phyloP scores from a whole-genome alignment of 345 rosid species.

The Durio zibethinus region DNA sequence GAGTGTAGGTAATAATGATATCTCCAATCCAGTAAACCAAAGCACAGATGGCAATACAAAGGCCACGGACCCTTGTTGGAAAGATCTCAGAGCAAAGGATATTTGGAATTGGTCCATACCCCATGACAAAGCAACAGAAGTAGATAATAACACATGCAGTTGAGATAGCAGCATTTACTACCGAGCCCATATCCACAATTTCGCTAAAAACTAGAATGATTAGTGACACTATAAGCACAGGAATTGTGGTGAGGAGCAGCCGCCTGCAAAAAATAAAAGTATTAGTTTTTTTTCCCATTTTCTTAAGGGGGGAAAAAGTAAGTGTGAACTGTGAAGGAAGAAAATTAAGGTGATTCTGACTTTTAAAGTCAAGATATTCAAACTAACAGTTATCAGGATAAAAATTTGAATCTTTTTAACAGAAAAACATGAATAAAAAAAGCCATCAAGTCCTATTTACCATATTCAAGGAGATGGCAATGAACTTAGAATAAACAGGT shows the following conservation, averaged over 20 bases:
- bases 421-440: neutral
- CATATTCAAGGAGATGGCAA: neutral
- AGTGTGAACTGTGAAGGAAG: neutral
- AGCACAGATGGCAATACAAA: slow-evolving; percentile 94
- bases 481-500: too few relatives aligned
- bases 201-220: slow-evolving; percentile 57
- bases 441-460: neutral
- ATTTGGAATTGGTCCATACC: slow-evolving; percentile 90
- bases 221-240: slow-evolving; percentile 70
- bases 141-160: slow-evolving; percentile 75
- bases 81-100: slow-evolving; percentile 97
- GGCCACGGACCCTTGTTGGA: slow-evolving; percentile 96
- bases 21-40: slow-evolving; percentile 79
- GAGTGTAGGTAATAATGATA: slow-evolving; percentile 83
- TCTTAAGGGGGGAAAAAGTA: neutral
- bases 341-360: neutral
- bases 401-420: neutral
- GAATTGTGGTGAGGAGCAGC: slow-evolving; percentile 77
- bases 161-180: slow-evolving; percentile 62
- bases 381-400: neutral
- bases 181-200: slow-evolving; percentile 45
- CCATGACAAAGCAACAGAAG: slow-evolving; percentile 87
- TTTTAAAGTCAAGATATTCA: neutral
- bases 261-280: slow-evolving; percentile 46
- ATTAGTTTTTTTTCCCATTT: neutral